Percentiles rank a stretch among this genome's conserved stretches.
phyloP scores from a whole-genome alignment of 768 basidiomycete species.

The Macrocybe gigantea region DNA sequence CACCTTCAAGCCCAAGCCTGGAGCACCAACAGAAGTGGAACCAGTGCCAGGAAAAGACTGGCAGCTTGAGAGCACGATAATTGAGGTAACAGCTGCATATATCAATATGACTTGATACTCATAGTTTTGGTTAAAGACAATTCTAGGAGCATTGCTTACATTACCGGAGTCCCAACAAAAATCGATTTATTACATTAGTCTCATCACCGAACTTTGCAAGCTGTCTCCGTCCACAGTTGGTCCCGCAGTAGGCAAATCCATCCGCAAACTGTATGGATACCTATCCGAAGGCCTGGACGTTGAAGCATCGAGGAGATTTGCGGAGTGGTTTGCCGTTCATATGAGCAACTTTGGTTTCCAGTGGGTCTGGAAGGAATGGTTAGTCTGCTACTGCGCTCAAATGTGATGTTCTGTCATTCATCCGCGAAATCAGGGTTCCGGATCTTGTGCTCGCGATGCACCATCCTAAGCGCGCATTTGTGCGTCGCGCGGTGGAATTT shows the following conservation, averaged over 20 bases:
- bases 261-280: slow-evolving; percentile 74
- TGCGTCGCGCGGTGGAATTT: slow-evolving; percentile 80
- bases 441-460: slow-evolving; percentile 69
- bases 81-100: slow-evolving; percentile 53
- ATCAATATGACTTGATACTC: background rate
- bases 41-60: slow-evolving; percentile 64
- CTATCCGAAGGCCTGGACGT: slow-evolving; percentile 87
- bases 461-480: slow-evolving; percentile 86
- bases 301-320: slow-evolving; percentile 74
- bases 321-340: slow-evolving; percentile 94
- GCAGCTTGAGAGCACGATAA: slow-evolving; percentile 84
- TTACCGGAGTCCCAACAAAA: slow-evolving; percentile 76
- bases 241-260: slow-evolving; percentile 93
- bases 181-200: slow-evolving; percentile 77
- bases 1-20: slow-evolving; percentile 79
- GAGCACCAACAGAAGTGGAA: slow-evolving; percentile 44
- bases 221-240: slow-evolving; percentile 89
- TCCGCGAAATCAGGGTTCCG: slow-evolving; percentile 58
- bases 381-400: slow-evolving; percentile 15
- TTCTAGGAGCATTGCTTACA: slow-evolving; percentile 68
- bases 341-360: slow-evolving; percentile 97
- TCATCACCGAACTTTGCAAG: slow-evolving; percentile 94
- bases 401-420: background rate
- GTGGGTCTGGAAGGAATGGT: slow-evolving; percentile 99
- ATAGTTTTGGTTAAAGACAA: slow-evolving; percentile 36